Evolutionary conservation across 106 monocot genomes (phyloP).

Genomic region (Gastrodia elata): DNA sequence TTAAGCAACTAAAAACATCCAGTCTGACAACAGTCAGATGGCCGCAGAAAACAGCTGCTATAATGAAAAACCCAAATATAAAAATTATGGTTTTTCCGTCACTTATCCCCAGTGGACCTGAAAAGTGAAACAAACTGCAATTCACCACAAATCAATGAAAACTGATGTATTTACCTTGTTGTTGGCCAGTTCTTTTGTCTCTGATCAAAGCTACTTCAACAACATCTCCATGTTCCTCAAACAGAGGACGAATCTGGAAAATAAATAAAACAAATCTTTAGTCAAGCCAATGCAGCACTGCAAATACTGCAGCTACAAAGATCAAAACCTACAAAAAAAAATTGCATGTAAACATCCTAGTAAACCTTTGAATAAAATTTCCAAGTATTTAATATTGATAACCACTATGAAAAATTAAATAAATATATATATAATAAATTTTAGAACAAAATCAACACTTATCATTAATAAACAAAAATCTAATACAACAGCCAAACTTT

Average conservation of each 20-base stretch:
- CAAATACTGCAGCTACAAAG: not conserved
- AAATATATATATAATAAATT: no score
- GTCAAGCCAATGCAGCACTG: not conserved
- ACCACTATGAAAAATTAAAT: not conserved
- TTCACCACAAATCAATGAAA: slow-evolving; percentile 12
- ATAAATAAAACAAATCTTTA: not conserved
- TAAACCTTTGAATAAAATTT: not conserved
- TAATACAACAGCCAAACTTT: no score
- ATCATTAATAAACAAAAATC: not conserved
- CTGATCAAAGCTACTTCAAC: slow-evolving; percentile 93
- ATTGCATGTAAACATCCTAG: no score
- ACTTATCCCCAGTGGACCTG: slow-evolving; percentile 52
- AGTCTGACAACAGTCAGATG: slow-evolving; percentile 15
- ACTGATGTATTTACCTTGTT: slow-evolving; percentile 57
- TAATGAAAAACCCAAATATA: slow-evolving; percentile 32
- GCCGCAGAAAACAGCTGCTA: slow-evolving; percentile 14
- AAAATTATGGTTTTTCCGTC: slow-evolving; percentile 27
- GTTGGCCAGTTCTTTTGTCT: slow-evolving; percentile 85
- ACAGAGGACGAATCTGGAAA: slow-evolving; percentile 79
- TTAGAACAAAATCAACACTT: not conserved
- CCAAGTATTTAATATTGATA: not conserved
- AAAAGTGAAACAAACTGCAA: slow-evolving; percentile 27
- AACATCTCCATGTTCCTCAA: slow-evolving; percentile 95
- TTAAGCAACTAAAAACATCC: not conserved
- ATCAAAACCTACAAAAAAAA: not conserved